Conservation (phyloP, 139 green algal genomes). For the Mesotaenium endlicherianum region DNA sequence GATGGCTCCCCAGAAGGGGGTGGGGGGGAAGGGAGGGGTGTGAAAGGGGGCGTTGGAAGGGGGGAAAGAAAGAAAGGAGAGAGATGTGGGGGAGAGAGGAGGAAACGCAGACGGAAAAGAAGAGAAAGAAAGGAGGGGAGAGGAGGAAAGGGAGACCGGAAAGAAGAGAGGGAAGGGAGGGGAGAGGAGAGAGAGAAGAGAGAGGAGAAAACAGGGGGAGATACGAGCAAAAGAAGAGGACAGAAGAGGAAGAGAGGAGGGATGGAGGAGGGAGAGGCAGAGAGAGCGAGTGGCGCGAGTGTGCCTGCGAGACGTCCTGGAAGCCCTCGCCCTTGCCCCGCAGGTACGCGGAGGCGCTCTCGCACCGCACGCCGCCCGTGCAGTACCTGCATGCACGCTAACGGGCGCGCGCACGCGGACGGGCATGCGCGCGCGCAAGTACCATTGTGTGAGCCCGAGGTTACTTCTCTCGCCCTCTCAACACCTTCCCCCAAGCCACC, state of each 20-base stretch:
- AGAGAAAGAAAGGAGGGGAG: neutral
- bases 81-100: too few relatives aligned
- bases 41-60: too few relatives aligned
- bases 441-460: neutral
- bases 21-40: too few relatives aligned
- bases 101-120: too few relatives aligned
- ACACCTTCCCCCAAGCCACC: too few relatives aligned
- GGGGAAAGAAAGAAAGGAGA: too few relatives aligned
- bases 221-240: slow-evolving; percentile 5
- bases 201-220: neutral
- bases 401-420: too few relatives aligned
- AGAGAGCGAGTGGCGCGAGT: neutral
- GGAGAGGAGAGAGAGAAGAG: slow-evolving; percentile 12
- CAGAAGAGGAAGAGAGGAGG: neutral
- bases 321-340: slow-evolving; percentile 63
- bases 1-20: too few relatives aligned
- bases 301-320: slow-evolving; percentile 52
- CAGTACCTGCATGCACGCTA: slow-evolving; percentile 70
- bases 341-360: slow-evolving; percentile 74
- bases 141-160: neutral
- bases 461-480: too few relatives aligned
- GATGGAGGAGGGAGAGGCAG: neutral
- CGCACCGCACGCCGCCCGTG: slow-evolving; percentile 80
- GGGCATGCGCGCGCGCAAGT: too few relatives aligned
- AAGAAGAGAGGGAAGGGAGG: neutral